Conservation (phyloP, 2,329 filamentous ascomycete species). For the Ustulina deusta region DNA sequence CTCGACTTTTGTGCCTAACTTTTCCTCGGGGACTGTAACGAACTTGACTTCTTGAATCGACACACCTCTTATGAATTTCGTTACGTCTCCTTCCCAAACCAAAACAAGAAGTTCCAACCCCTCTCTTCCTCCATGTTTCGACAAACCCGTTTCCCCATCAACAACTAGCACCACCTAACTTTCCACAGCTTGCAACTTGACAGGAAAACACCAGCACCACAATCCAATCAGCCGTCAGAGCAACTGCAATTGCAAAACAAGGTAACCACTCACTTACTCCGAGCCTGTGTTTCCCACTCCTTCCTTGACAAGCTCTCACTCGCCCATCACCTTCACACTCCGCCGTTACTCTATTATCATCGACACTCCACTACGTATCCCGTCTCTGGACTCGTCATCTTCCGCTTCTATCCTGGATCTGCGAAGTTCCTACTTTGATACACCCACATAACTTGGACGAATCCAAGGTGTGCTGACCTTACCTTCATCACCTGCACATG, state of each 20-base stretch:
- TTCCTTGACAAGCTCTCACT: background rate
- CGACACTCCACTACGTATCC: background rate
- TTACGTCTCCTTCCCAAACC: background rate
- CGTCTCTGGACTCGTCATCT: background rate
- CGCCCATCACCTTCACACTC: background rate
- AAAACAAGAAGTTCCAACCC: background rate
- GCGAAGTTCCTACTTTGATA: background rate
- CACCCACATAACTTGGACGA: background rate
- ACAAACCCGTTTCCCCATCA: background rate
- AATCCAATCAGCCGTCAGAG: background rate
- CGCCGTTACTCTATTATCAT: background rate
- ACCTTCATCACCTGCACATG: background rate
- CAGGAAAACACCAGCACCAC: background rate
- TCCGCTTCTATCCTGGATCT: no score
- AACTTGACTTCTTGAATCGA: background rate
- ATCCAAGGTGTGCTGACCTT: conserved; percentile 5
- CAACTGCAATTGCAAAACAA: conserved; percentile 2
- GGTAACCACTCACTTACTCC: background rate
- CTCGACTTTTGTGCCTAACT: background rate
- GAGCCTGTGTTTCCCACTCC: background rate
- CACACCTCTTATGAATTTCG: background rate
- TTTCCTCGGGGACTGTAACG: background rate
- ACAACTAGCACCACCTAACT: conserved; percentile 12
- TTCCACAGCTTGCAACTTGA: conserved; percentile 2
- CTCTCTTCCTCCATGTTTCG: background rate